These are phyloP conservation scores for Pouteria glomerata DNA, from an alignment of 148 eudicot genomes.

Conservation along the genomic window DNA sequence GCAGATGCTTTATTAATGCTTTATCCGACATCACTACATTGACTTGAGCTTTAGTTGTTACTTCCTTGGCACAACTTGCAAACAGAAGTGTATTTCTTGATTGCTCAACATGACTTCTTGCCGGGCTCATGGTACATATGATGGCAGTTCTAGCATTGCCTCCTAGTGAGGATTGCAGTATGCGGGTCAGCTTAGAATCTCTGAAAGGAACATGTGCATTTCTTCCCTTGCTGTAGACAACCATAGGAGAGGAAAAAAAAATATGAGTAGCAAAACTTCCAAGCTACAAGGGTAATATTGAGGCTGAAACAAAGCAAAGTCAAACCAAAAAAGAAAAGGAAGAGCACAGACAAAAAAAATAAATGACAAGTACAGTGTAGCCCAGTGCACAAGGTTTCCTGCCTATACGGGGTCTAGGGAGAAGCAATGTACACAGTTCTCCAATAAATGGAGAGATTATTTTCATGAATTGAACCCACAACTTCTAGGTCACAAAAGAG, in stretches of 20 bases:
- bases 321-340: too few species aligned
- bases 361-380: too few species aligned
- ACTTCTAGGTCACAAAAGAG: too few species aligned
- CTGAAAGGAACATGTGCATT: constrained; percentile 88
- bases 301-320: too few species aligned
- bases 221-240: constrained; percentile 68
- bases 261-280: too few species aligned
- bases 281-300: too few species aligned
- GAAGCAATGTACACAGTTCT: too few species aligned
- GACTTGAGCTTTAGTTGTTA: constrained; percentile 78
- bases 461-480: too few species aligned
- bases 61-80: constrained; percentile 98
- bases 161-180: constrained; percentile 84
- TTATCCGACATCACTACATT: constrained; percentile 87
- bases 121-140: constrained; percentile 97
- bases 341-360: too few species aligned
- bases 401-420: too few species aligned
- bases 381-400: too few species aligned
- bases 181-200: constrained; percentile 95
- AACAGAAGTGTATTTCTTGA: constrained; percentile 95
- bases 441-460: too few species aligned
- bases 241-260: constrained; percentile 9
- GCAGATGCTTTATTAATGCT: constrained; percentile 85
- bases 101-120: constrained; percentile 86
- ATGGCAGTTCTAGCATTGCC: constrained; percentile 97